Evolutionary conservation across 495 filamentous ascomycete species (phyloP), one percentile per base, ranked within the genome.

Genomic region (Xylona heveae): DNA sequence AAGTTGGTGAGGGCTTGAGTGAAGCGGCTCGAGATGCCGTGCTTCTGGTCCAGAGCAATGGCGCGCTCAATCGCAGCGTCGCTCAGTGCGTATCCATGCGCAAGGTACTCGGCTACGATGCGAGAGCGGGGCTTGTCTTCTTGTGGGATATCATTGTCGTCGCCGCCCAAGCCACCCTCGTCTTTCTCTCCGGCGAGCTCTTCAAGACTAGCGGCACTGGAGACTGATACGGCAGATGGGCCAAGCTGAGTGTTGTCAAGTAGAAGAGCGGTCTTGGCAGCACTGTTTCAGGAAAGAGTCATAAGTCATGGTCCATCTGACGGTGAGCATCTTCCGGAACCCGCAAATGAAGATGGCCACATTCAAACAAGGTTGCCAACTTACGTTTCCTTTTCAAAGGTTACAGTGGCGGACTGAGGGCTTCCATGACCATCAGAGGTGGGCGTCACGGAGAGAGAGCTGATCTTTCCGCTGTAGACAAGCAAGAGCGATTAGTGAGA

Each of bases 211-310:
- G 68, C 58, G 14, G 74, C 69, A 29, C 66, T 53, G 30, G 72
- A 60, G 37, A 97, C 88, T 26, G 70, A 59, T 35, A 97, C 83
- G 33, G 81, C 64, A 29, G 73, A 71, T 23, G 68, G 53, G 42
- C 85, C 83, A 31, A 97, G 73, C 54, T 82, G 73, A 42, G 90
- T 95, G 53, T 91, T 80, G 52, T 97, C 84, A 34, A 97, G 74
- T 32, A 97, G 80, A 18, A 93, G 77, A 12, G 88, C 88, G 16
- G 88, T 97, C 54, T 91, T 91, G 9, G 85, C 82, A 8, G 88
- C 88, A 16, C 63, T 68, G 30, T 7, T 13, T 51, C 18, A 49
- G 40, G 24, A 31, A n/a, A 17, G 18, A 12, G 30, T 8, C n/a
- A n/a, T n/a, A n/a, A n/a, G n/a, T n/a, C n/a, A n/a, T n/a, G n/a